Evolutionary conservation across 1,284 basidiomycete genomes (phyloP), one percentile per base, ranked within the genome.

Genomic region (Ganoderma resinaceum): DNA sequence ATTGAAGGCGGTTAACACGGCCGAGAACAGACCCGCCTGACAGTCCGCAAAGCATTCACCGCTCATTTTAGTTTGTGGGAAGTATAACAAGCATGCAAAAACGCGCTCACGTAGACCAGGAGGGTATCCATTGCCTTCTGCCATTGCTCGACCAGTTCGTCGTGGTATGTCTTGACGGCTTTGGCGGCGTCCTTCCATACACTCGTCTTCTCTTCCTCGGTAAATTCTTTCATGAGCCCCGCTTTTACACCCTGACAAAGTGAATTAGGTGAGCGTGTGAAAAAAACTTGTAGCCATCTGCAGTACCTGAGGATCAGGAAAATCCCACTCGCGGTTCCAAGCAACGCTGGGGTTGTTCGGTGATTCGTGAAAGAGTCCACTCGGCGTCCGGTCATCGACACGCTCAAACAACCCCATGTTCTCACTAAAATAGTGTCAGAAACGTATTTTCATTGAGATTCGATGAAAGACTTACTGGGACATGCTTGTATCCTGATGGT

Each of bases 1-100:
- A 18, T 64, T 68, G 37, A 68, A 68, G 1, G 66, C 63, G 20
- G 66, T 68, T 12, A 68, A 43, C 12, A 64, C 62, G 2, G 66
- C 66, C 3, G 66, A 68, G 37, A 61, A 68, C 23, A 68, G 37
- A 35, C 66, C 66, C 14, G 61, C 55, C 66, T 67, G 18, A 2
- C 1, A 33, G 9, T 18, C 12, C 26, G 14, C 29, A 33, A 33
- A 1, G 9, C 18, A 33, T 40, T 52, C 12, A 49, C 14, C 23
- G 23, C 8, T n/a, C 16, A 20, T 23, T 33, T 40, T 2, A 57
- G 33, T 33, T 53, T 0, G 3, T 7, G 11, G 20, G 16, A 40
- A 5, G 4, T 3, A 23, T 40, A 2, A 42, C 33, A n/a, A n/a
- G 16, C 20, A 29, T 20, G 18, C 4, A 20, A 8, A 33, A 6